Evolutionary conservation across 2,329 filamentous ascomycete species (phyloP).

Genomic region (Macrophomina pseudophaseolina): DNA sequence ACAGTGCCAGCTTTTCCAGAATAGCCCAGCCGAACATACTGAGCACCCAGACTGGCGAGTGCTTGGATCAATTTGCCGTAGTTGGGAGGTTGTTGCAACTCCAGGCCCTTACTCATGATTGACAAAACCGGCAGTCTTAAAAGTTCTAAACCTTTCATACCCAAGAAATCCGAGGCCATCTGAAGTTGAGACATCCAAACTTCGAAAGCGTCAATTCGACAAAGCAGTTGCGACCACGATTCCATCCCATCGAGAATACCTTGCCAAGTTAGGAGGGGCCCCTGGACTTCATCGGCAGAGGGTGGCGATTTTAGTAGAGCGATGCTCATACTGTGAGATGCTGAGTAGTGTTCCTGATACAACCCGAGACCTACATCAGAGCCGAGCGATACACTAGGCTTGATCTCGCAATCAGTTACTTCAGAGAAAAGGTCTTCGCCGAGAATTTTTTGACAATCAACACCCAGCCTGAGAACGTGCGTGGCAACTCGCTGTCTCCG

Average conservation of each 20-base stretch:
- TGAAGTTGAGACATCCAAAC: constrained; percentile 58
- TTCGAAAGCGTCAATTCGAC: constrained; percentile 56
- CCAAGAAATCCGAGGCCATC: constrained; percentile 61
- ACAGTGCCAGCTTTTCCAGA: constrained; percentile 61
- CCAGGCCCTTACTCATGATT: constrained; percentile 54
- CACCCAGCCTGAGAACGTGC: constrained; percentile 47
- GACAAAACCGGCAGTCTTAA: constrained; percentile 56
- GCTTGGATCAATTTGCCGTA: constrained; percentile 48
- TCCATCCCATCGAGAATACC: constrained; percentile 39
- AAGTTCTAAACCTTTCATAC: constrained; percentile 61
- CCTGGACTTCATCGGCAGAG: constrained; percentile 34
- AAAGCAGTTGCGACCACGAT: constrained; percentile 47
- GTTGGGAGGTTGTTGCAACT: constrained; percentile 48
- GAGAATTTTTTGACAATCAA: constrained; percentile 66
- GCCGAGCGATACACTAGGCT: constrained; percentile 26
- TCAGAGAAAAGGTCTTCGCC: constrained; percentile 28
- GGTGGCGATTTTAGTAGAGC: constrained; percentile 47
- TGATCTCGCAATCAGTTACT: constrained; percentile 21
- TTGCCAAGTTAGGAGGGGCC: constrained; percentile 46
- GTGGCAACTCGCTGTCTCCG: constrained; percentile 37
- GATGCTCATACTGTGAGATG: constrained; percentile 46
- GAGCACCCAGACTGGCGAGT: constrained; percentile 56
- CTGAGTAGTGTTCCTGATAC: constrained; percentile 43
- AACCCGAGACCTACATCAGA: constrained; percentile 41
- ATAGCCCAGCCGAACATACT: constrained; percentile 66